Evolutionary conservation across 345 rosid species (phyloP), one percentile per base, ranked within the genome.

Genomic region (Salix brachista): DNA sequence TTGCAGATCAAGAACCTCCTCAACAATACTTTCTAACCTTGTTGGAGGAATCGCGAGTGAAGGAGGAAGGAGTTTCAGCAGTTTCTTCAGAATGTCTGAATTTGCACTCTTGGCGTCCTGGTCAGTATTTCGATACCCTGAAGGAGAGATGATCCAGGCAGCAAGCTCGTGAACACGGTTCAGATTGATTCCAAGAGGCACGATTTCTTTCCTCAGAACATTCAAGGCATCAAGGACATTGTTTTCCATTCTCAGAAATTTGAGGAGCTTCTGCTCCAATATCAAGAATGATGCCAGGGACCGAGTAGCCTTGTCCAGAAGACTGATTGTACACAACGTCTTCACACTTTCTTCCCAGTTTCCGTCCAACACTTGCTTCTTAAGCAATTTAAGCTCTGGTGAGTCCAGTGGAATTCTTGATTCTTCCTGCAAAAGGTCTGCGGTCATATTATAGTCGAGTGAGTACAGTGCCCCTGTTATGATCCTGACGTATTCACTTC

Each of bases 11-110:
- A 90, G 93, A 36, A 90, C 91, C 86, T 90, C 88, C 69, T 90
- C 93, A 68, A 90, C 84, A 74, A 90, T 79, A 79, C 87, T 90
- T 79, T 88, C 93, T 83, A 90, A 84, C 84, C 93, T 85, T 83
- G 85, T 83, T 76, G 88, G 90, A 2, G 93, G 91, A 65, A 88
- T 69, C 87, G 87, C 79, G 62, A 90, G 71, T 2, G 86, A 78
- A 25, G 91, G 85, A n/a, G 93, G 91, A 74, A 90, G 81, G 79
- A 90, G 77, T 66, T 85, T 85, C 80, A 87, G 89, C 73, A 90
- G 75, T 76, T 90, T 88, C 79, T 88, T 88, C 78, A 90, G 78
- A 41, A 88, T 80, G 72, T 84, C 81, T 39, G 83, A 48, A 72
- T 78, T 87, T 42, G 86, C 76, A 79, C 82, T 82, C 56, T 32